Conservation (phyloP, 768 basidiomycete genomes). For the Exidia glandulosa region DNA sequence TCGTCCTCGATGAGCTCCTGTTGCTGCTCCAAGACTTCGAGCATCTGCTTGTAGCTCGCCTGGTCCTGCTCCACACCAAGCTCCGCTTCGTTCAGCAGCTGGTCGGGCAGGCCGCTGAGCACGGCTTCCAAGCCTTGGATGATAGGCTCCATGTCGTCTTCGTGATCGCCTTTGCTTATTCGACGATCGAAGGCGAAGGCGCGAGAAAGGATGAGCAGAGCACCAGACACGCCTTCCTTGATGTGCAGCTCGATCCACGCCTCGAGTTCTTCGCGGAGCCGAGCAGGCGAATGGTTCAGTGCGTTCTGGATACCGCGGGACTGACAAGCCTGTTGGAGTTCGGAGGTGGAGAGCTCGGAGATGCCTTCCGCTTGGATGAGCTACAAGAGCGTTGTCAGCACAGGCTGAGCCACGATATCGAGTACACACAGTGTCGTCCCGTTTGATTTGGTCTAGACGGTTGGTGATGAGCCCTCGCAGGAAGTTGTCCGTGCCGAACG, state of each 20-base stretch:
- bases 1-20: conserved; percentile 99
- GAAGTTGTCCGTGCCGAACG: conserved; percentile 98
- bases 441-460: conserved; percentile 68
- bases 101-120: conserved; percentile 85
- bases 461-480: conserved; percentile 83
- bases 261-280: conserved; percentile 77
- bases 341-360: conserved; percentile 79
- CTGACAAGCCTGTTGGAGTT: conserved; percentile 88
- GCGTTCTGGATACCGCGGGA: conserved; percentile 82
- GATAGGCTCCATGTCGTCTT: conserved; percentile 74
- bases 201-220: conserved; percentile 83
- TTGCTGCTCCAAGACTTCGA: conserved; percentile 95
- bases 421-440: conserved; percentile 59
- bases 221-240: conserved; percentile 84
- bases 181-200: conserved; percentile 89
- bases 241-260: conserved; percentile 92
- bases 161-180: conserved; percentile 42
- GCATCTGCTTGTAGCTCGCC: conserved; percentile 94
- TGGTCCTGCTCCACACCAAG: conserved; percentile 90
- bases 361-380: conserved; percentile 84
- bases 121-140: conserved; percentile 81
- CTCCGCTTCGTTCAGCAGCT: conserved; percentile 93
- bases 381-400: conserved; percentile 22
- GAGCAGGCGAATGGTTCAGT: conserved; percentile 72
- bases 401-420: not conserved